Evolutionary conservation across 2,329 filamentous ascomycete species (phyloP).

Genomic region (Aspergillus sp.): DNA sequence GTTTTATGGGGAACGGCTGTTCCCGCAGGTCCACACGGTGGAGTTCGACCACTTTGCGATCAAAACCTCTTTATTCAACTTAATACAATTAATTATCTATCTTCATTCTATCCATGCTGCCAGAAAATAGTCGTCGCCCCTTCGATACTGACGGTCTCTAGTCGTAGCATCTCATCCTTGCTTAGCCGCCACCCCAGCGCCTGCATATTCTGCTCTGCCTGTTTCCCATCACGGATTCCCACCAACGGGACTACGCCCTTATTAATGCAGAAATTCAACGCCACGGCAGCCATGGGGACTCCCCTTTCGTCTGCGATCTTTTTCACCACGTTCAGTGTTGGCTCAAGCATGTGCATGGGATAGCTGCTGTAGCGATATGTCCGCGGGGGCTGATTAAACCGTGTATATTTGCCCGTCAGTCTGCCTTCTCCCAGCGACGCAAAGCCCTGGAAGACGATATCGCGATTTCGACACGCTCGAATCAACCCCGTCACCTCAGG

Average conservation of each 20-base stretch:
- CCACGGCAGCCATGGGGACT: conserved; percentile 34
- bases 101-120: conserved; percentile 36
- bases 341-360: conserved; percentile 40
- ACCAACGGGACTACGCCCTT: conserved; percentile 42
- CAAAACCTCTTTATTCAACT: no score
- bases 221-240: conserved; percentile 37
- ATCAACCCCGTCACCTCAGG: conserved; percentile 39
- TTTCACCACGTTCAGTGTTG: conserved; percentile 30
- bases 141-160: conserved; percentile 38
- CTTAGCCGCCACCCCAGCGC: conserved; percentile 40
- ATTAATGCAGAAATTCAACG: conserved; percentile 42
- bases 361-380: conserved; percentile 39
- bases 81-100: no score
- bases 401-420: conserved; percentile 37
- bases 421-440: conserved; percentile 37
- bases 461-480: conserved; percentile 35
- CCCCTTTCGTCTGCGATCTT: conserved; percentile 31
- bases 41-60: no score
- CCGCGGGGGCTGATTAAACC: conserved; percentile 32
- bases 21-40: no score
- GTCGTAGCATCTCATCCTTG: conserved; percentile 35
- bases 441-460: conserved; percentile 41
- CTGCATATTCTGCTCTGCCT: conserved; percentile 36
- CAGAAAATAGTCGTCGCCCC: conserved; percentile 36
- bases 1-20: no score